Evolutionary conservation across 352 stramenopile species (phyloP), one percentile per base, ranked within the genome.

Genomic region (Globisporangium orthogonon): DNA sequence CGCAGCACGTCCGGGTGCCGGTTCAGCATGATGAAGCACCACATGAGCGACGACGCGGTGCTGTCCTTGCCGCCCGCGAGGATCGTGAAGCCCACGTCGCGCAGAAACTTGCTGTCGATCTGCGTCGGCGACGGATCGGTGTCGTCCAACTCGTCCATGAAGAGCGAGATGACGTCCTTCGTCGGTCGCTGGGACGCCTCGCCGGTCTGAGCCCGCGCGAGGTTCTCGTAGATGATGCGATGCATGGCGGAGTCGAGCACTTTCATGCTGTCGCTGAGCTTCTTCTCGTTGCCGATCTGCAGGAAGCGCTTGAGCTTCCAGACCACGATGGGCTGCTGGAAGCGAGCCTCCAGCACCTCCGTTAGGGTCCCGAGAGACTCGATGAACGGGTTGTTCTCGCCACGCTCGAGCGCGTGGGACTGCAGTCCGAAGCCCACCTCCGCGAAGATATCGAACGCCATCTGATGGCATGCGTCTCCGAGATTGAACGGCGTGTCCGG

Each of bases 11-110:
- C 53, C 13, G 83, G 85, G 58, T 94, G 67, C 14, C 70, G 74
- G 50, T 73, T 71, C 4, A 96, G 61, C 56, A 76, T 73, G 52
- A 86, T 78, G 29, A 94, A 69, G 7, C 88, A 59, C 87, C 87
- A 96, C 33, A 63, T 73, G 28, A 95, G 51, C 33, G 82, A 83
- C 52, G 53, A 69, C 1, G 83, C 79, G 0, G 87, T 94, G 0
- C 79, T 95, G 54, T 94, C 87, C 33, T 85, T 75, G 4, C 83
- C 87, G 14, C 76, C 86, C 23, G 86, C 54, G 31, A 96, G 60
- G 48, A 95, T 78, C 11, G 71, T 74, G 6, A 94, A 67, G 4
- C 84, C 64, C n/a, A 96, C 67, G 33, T 92, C 78, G 9, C 70
- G 56, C 23, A 96, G 63, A 49, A 83, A 81, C 37, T 78, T 80